These are phyloP conservation scores for barley (Hordeum vulgare) DNA, from an alignment of 176 grass and related monocot species.

Conservation along the genomic window DNA sequence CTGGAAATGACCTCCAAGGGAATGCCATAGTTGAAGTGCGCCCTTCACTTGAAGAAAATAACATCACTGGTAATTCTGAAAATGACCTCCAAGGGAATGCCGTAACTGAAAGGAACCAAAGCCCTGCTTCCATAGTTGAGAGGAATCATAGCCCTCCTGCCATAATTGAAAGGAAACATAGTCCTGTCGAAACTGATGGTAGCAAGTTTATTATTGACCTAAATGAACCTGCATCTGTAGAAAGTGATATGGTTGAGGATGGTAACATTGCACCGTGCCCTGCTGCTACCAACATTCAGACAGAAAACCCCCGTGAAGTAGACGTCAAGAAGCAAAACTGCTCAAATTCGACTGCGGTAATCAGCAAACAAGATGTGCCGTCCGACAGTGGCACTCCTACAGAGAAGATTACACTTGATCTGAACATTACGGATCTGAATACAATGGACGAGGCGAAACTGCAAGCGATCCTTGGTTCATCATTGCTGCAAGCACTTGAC, in stretches of 20 bases:
- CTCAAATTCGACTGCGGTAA: background rate
- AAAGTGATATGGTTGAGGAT: background rate
- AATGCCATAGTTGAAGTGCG: conserved; percentile 16
- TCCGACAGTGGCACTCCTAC: background rate
- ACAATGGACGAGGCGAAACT: conserved; percentile 18
- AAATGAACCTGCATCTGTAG: conserved; percentile 15
- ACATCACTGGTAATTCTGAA: background rate
- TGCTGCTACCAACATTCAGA: conserved; percentile 1
- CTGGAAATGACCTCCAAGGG: background rate
- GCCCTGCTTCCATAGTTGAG: background rate
- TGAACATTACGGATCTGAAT: conserved; percentile 1
- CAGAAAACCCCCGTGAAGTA: background rate
- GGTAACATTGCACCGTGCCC: background rate
- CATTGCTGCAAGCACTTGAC: conserved; percentile 5
- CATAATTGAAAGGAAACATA: background rate
- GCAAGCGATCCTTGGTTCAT: conserved; percentile 7
- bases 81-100: background rate
- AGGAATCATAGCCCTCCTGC: background rate
- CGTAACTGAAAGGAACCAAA: background rate
- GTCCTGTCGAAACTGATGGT: background rate
- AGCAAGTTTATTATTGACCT: conserved; percentile 34
- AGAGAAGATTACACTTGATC: conserved; percentile 22
- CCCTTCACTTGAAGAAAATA: conserved; percentile 34
- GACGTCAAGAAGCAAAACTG: background rate
- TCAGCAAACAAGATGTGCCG: background rate